phyloP scores from a whole-genome alignment of 2,329 filamentous ascomycete species.

The Paecilomyces fulvus region DNA sequence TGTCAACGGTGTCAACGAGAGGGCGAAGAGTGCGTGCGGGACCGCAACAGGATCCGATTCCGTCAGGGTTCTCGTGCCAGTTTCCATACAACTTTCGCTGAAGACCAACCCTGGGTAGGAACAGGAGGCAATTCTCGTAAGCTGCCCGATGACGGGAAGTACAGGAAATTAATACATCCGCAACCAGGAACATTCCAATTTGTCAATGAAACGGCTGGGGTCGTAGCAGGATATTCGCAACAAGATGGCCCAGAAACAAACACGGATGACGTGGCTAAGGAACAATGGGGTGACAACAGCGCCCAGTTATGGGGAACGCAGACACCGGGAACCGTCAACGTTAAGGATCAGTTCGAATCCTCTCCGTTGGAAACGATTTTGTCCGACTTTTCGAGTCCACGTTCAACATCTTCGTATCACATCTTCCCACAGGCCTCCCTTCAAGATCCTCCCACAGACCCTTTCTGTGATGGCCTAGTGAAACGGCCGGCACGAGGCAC shows the following conservation, averaged over 20 bases:
- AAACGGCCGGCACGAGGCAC: slow-evolving; percentile 1
- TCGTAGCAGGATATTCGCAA: slow-evolving; percentile 10
- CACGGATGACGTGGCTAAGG: background rate
- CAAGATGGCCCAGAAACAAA: background rate
- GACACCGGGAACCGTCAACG: background rate
- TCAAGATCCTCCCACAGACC: background rate
- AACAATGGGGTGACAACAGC: background rate
- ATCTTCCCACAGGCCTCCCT: background rate
- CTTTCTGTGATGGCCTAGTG: background rate
- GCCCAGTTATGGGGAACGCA: background rate
- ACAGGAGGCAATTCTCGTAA: slow-evolving; percentile 15
- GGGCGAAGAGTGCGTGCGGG: background rate
- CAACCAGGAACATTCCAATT: slow-evolving; percentile 10
- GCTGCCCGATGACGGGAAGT: background rate
- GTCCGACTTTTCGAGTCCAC: background rate
- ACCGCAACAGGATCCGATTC: slow-evolving; percentile 10
- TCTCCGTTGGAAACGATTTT: background rate
- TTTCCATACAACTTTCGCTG: slow-evolving; percentile 22
- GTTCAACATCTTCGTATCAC: background rate
- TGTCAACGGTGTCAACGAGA: background rate
- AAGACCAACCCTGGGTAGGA: slow-evolving; percentile 24
- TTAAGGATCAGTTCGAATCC: background rate
- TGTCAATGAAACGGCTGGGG: slow-evolving; percentile 17
- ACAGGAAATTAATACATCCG: background rate
- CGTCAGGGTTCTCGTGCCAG: slow-evolving; percentile 25